Conservation (phyloP, 2,329 filamentous ascomycete genomes). For the Pleurostoma richardsiae region DNA sequence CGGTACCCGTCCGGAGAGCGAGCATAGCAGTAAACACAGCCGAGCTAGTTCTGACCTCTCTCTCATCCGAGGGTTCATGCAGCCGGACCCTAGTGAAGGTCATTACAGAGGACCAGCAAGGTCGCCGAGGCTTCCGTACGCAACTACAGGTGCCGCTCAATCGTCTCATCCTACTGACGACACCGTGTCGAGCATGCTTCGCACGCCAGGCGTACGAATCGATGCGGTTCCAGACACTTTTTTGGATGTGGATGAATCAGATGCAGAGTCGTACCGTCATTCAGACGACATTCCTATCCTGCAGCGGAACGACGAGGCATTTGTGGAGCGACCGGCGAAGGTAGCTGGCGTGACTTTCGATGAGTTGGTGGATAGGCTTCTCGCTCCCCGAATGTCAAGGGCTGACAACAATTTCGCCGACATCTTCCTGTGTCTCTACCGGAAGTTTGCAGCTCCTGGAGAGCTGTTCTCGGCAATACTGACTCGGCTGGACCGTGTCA, state of each 20-base stretch:
- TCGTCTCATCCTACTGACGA: conserved; percentile 24
- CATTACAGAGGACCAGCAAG: conserved; percentile 34
- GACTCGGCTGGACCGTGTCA: conserved; percentile 65
- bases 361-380: conserved; percentile 80
- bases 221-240: conserved; percentile 51
- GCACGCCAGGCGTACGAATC: conserved; percentile 46
- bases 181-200: conserved; percentile 43
- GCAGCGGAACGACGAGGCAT: conserved; percentile 60
- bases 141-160: conserved; percentile 5
- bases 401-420: conserved; percentile 84
- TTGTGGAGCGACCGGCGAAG: conserved; percentile 48
- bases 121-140: conserved; percentile 43
- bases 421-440: conserved; percentile 87
- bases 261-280: conserved; percentile 59
- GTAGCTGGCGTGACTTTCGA: conserved; percentile 54
- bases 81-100: conserved; percentile 38
- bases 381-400: conserved; percentile 76
- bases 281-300: conserved; percentile 65
- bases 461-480: conserved; percentile 75
- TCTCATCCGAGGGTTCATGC: conserved; percentile 44
- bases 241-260: conserved; percentile 65
- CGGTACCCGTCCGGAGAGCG: conserved; percentile 48
- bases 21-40: conserved; percentile 59
- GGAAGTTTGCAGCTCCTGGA: conserved; percentile 82
- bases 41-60: conserved; percentile 69